Evolutionary conservation across 2,329 filamentous ascomycete genomes (phyloP).

Genomic region (Ilyonectria destructans): DNA sequence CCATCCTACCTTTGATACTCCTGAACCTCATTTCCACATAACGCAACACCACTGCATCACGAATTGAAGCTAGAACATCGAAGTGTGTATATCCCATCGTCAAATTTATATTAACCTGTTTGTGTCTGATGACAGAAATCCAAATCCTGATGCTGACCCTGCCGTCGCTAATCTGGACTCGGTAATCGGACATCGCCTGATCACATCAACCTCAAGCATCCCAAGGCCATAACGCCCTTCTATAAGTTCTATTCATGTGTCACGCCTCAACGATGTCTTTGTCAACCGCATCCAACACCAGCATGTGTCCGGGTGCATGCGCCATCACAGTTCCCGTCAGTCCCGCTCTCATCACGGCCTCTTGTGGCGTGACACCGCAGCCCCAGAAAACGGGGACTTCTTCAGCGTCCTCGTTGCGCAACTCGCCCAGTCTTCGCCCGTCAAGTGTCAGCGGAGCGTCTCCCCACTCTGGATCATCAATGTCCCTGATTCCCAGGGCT

Average conservation of each 20-base stretch:
- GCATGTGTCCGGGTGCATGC: conserved; percentile 76
- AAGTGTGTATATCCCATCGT: neutral
- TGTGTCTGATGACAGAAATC: conserved; percentile 6
- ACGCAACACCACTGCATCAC: neutral
- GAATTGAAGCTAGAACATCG: neutral
- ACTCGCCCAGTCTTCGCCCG: conserved; percentile 55
- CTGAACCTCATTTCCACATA: neutral
- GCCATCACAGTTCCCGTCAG: conserved; percentile 72
- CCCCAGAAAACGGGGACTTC: conserved; percentile 75
- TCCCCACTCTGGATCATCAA: conserved; percentile 71
- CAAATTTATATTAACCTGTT: neutral
- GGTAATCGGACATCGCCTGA: conserved; percentile 11
- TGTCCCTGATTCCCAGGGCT: conserved; percentile 69
- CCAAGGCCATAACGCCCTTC: neutral
- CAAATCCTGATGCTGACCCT: conserved; percentile 7
- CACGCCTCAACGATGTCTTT: conserved; percentile 51
- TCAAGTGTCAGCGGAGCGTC: conserved; percentile 62
- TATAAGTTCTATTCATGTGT: neutral
- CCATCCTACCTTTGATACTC: neutral
- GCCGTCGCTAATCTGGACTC: conserved; percentile 27
- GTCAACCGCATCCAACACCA: conserved; percentile 69
- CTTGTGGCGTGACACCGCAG: conserved; percentile 78
- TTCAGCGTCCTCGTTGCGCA: conserved; percentile 53
- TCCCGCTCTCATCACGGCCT: conserved; percentile 72
- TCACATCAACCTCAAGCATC: conserved; percentile 2